These are phyloP conservation scores for Nakazawaea holstii DNA, from an alignment of 805 yeast species.

Conservation along the genomic window DNA sequence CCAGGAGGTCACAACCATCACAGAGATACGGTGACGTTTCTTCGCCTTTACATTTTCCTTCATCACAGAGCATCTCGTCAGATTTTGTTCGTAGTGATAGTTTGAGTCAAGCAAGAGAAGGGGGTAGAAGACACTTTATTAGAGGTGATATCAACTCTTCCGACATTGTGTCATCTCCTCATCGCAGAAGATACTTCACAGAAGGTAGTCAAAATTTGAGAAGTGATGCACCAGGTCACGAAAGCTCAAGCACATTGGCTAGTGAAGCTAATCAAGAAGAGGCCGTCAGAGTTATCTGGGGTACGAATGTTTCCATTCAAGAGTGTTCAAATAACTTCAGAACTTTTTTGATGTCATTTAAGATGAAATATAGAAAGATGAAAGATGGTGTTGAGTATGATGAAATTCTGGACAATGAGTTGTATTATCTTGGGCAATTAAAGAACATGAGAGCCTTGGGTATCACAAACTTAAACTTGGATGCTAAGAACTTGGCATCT, in stretches of 20 bases:
- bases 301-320: conserved; percentile 91
- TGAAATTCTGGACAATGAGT: conserved; percentile 57
- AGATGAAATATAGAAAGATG: conserved; percentile 62
- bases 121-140: conserved; percentile 41
- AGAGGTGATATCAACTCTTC: conserved; percentile 78
- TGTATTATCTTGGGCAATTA: conserved; percentile 69
- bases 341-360: conserved; percentile 79
- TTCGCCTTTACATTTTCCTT: conserved; percentile 46
- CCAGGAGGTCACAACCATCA: conserved; percentile 23
- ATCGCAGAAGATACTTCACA: conserved; percentile 54
- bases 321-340: conserved; percentile 80
- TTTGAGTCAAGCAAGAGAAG: conserved; percentile 37
- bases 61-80: conserved; percentile 20
- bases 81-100: conserved; percentile 22
- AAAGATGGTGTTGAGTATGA: conserved; percentile 36
- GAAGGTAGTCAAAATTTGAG: conserved; percentile 29
- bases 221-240: conserved; percentile 10
- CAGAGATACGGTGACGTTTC: conserved; percentile 30
- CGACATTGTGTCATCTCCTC: conserved; percentile 65
- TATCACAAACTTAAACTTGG: conserved; percentile 77
- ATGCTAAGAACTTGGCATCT: conserved; percentile 72
- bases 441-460: conserved; percentile 75
- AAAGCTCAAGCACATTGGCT: conserved; percentile 15
- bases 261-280: conserved; percentile 44
- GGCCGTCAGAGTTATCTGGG: conserved; percentile 94